phyloP scores from a whole-genome alignment of 2,329 filamentous ascomycete genomes.

The Cladophialophora psammophila region DNA sequence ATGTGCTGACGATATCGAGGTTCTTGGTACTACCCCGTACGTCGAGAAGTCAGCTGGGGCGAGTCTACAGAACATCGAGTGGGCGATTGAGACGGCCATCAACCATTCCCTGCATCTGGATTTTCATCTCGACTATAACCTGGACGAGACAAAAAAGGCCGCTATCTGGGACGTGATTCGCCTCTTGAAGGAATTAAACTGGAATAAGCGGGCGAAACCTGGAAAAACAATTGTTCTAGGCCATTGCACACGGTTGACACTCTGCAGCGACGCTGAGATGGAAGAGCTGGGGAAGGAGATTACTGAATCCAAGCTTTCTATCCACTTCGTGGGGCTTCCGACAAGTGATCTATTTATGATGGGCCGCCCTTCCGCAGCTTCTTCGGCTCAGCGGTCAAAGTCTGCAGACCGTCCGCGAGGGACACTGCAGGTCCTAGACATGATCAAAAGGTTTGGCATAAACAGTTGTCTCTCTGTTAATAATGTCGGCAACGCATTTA shows the following conservation, averaged over 20 bases:
- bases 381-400: constrained; percentile 25
- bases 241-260: constrained; percentile 72
- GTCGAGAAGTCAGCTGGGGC: constrained; percentile 64
- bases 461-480: constrained; percentile 71
- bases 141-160: constrained; percentile 59
- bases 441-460: constrained; percentile 66
- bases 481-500: constrained; percentile 78
- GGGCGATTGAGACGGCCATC: constrained; percentile 66
- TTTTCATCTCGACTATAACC: constrained; percentile 75
- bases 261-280: constrained; percentile 62
- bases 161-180: constrained; percentile 64
- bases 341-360: constrained; percentile 79
- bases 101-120: constrained; percentile 65
- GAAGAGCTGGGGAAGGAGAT: constrained; percentile 57
- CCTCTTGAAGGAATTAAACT: constrained; percentile 58
- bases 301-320: constrained; percentile 57
- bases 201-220: constrained; percentile 50
- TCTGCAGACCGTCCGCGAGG: constrained; percentile 57
- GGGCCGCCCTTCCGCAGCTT: constrained; percentile 49
- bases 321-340: constrained; percentile 73
- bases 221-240: constrained; percentile 66
- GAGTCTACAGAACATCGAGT: constrained; percentile 66
- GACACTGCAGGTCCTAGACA: constrained; percentile 66
- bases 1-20: constrained; percentile 57
- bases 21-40: constrained; percentile 73